Evolutionary conservation across 768 basidiomycete species (phyloP).

Genomic region (Rhodotorula diobovata): DNA sequence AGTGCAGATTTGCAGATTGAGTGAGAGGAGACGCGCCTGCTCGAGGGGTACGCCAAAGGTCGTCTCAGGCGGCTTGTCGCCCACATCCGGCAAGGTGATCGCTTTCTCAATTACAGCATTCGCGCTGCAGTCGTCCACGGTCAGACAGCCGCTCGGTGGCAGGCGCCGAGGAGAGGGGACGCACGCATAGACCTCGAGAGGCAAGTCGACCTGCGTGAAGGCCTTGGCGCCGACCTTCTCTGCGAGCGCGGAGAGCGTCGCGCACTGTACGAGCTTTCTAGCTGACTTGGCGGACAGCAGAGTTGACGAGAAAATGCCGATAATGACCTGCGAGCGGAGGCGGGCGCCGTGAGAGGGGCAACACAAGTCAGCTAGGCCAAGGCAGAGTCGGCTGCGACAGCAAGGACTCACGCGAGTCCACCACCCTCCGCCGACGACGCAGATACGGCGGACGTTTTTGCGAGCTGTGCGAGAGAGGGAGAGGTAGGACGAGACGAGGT

Average conservation of each 20-base stretch:
- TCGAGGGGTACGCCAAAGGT: conserved; percentile 9
- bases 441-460: conserved; percentile 18
- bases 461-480: neutral
- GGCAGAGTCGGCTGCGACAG: neutral
- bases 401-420: conserved; percentile 26
- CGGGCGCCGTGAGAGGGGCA: neutral
- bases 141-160: neutral
- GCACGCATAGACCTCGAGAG: conserved; percentile 28
- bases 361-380: neutral
- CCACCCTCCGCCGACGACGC: conserved; percentile 32
- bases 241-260: neutral
- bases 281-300: conserved; percentile 17
- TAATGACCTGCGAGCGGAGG: conserved; percentile 3
- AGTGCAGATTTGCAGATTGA: too few species aligned
- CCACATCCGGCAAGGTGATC: neutral
- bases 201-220: conserved; percentile 29
- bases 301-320: conserved; percentile 22
- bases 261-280: conserved; percentile 9
- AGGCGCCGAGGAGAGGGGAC: neutral
- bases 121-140: neutral
- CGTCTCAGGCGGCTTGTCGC: neutral
- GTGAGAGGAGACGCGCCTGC: neutral
- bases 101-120: conserved; percentile 1
- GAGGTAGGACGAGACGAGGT: conserved; percentile 21
- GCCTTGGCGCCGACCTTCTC: conserved; percentile 2